These are phyloP conservation scores for Tylopilus vinaceipallidus DNA, from an alignment of 768 basidiomycete species.

Conservation along the genomic window DNA sequence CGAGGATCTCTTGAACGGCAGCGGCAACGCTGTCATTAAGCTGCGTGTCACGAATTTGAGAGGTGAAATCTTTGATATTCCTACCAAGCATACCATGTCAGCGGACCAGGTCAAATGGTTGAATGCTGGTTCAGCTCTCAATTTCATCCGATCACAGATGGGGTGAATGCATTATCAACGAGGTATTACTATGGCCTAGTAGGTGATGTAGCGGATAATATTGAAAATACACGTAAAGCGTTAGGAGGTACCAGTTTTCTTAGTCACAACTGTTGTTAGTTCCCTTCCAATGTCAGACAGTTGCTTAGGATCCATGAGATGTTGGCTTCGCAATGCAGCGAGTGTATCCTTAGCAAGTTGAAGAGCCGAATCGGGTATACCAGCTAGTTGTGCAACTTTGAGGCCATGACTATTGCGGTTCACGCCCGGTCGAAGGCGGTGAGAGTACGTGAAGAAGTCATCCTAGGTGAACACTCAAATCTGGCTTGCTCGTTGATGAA, in stretches of 20 bases:
- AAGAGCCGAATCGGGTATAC: conserved; percentile 68
- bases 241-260: background rate
- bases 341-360: conserved; percentile 59
- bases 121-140: conserved; percentile 83
- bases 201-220: background rate
- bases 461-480: conserved; percentile 43
- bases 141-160: conserved; percentile 73
- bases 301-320: conserved; percentile 25
- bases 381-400: conserved; percentile 85
- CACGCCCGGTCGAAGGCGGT: conserved; percentile 76
- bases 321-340: conserved; percentile 33
- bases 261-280: conserved; percentile 17
- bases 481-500: background rate
- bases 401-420: conserved; percentile 90
- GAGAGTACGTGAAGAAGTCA: conserved; percentile 79
- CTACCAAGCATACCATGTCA: conserved; percentile 87
- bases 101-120: conserved; percentile 90
- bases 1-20: conserved; percentile 52
- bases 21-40: conserved; percentile 41
- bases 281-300: conserved; percentile 34
- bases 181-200: background rate
- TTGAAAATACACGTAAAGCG: background rate
- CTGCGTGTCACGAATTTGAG: conserved; percentile 65
- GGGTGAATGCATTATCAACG: conserved; percentile 8
- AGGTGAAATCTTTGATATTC: conserved; percentile 65